Percentiles rank a stretch among this genome's conserved stretches.
These are phyloP conservation scores for Trametes versicolor DNA, from an alignment of 1,284 basidiomycete genomes.

Conservation along the genomic window DNA sequence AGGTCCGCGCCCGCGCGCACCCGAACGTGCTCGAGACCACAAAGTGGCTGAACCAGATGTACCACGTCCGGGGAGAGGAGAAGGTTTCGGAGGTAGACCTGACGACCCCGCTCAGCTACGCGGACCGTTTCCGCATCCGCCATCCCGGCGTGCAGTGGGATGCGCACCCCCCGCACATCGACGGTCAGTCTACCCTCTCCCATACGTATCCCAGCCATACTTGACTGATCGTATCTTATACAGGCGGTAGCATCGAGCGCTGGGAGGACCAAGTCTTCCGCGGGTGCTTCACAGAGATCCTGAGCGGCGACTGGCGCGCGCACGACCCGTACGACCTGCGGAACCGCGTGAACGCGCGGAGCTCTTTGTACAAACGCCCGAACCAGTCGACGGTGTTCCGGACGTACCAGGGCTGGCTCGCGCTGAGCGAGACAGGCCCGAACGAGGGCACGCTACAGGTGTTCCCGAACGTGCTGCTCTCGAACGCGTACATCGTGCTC, in stretches of 20 bases:
- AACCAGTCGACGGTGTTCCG: constrained; percentile 77
- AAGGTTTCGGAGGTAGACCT: constrained; percentile 68
- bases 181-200: constrained; percentile 55
- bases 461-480: constrained; percentile 78
- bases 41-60: constrained; percentile 72
- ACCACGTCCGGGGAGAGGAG: constrained; percentile 54
- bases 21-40: constrained; percentile 73
- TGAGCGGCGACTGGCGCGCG: constrained; percentile 72
- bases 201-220: neutral
- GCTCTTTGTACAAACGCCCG: constrained; percentile 67
- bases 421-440: constrained; percentile 77
- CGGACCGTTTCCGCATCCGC: constrained; percentile 86
- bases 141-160: constrained; percentile 78
- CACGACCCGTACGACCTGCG: constrained; percentile 79
- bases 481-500: constrained; percentile 84
- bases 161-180: constrained; percentile 80
- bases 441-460: constrained; percentile 83
- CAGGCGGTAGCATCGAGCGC: constrained; percentile 82
- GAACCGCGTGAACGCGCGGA: constrained; percentile 68
- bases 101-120: constrained; percentile 76
- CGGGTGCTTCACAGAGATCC: constrained; percentile 71
- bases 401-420: constrained; percentile 84
- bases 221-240: neutral
- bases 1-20: constrained; percentile 79
- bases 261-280: constrained; percentile 86